Evolutionary conservation across 2,329 filamentous ascomycete species (phyloP), one percentile per base, ranked within the genome.

Genomic region (Trichoderma hamatum): DNA sequence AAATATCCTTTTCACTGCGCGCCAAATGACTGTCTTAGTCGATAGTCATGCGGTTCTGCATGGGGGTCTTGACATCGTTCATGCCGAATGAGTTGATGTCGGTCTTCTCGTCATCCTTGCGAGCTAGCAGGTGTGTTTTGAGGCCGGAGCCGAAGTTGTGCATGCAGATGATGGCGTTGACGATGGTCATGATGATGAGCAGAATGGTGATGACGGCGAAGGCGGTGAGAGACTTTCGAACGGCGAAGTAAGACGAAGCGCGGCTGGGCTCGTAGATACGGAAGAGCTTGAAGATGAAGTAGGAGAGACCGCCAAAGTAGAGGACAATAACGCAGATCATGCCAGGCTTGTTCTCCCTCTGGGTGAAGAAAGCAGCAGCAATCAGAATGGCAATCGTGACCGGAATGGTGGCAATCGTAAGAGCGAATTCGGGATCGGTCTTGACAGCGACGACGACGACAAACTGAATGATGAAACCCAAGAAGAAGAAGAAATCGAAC

Each of bases 401-500:
- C 36, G 94, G 94, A 65, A 99, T 92, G 30, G 95, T 96, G 71
- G 91, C 92, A 59, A 96, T 89, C 9, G 96, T 99, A 64, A 98
- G 85, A 67, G 87, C 91, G 75, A 96, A 93, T 79, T 99, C 96
- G 75, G 89, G 84, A 71, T 90, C 87, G 59, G 86, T 86, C 70
- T 84, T 86, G 55, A 85, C 84, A 55, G 88, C 90, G 70, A 99
- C 94, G 70, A 98, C 92, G 74, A 99, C 95, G 66, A 98, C 87
- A 80, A 99, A 99, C 78, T 99, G 96, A 58, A 99, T 93, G 7
- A 96, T 98, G 80, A 99, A 99, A 67, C 95, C 96, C 62, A 99
- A 89, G 86, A 99, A 99, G 85, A 99, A 98, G 89, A 99, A 99
- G 82, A 99, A 98, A 82, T 99, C 96, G 80, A 99, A 99, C 81